Evolutionary conservation across 768 basidiomycete species (phyloP).

Genomic region (Leccinum fibrillosum): DNA sequence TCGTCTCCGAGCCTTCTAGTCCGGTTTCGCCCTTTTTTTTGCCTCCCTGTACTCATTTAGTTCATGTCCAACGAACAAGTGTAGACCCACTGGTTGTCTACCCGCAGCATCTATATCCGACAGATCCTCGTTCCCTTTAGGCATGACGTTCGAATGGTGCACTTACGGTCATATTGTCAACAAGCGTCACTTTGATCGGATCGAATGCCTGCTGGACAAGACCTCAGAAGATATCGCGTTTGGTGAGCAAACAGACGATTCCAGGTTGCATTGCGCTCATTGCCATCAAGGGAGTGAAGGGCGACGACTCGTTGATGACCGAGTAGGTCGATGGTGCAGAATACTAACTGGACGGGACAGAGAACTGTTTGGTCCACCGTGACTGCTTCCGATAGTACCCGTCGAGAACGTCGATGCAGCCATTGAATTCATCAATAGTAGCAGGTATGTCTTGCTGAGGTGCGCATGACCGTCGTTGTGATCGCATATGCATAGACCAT

Average conservation of each 20-base stretch:
- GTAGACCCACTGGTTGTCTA: slow-evolving; percentile 9
- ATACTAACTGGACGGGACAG: slow-evolving; percentile 33
- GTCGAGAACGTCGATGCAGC: slow-evolving; percentile 71
- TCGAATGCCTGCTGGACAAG: slow-evolving; percentile 59
- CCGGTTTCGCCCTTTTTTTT: not conserved
- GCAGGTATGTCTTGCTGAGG: slow-evolving; percentile 37
- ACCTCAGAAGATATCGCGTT: slow-evolving; percentile 64
- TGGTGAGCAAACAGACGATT: slow-evolving; percentile 61
- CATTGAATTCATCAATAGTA: slow-evolving; percentile 60
- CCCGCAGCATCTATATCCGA: not conserved
- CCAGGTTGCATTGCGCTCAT: slow-evolving; percentile 66
- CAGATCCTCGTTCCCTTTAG: slow-evolving; percentile 1
- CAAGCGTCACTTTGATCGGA: slow-evolving; percentile 50
- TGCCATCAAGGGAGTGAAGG: slow-evolving; percentile 57
- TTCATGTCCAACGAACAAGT: slow-evolving; percentile 31
- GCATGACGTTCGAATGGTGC: slow-evolving; percentile 39
- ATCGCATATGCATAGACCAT: slow-evolving; percentile 48
- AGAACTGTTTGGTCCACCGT: slow-evolving; percentile 75
- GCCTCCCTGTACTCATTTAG: not conserved
- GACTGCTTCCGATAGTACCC: slow-evolving; percentile 65
- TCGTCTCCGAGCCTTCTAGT: no score
- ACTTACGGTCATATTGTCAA: slow-evolving; percentile 48
- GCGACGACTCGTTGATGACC: slow-evolving; percentile 70
- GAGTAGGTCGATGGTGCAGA: slow-evolving; percentile 47
- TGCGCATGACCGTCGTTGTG: not conserved